A percentile compares a stretch with the other conserved stretches of the same genome.
phyloP scores from a whole-genome alignment of 805 yeast genomes.

The Teunomyces stri region DNA sequence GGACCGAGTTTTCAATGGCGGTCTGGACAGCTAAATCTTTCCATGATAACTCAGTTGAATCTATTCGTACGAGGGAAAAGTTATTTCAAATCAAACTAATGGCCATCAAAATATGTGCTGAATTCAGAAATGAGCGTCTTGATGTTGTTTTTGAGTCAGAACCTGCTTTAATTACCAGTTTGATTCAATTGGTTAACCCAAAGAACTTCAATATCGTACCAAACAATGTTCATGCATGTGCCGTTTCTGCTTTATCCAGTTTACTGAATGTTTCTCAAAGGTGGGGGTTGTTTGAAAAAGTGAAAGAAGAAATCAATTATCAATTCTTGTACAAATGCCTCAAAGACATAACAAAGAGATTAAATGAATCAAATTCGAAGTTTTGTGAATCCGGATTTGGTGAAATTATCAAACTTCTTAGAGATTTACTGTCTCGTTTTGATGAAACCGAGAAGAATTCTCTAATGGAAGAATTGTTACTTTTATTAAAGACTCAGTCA shows the following conservation, averaged over 20 bases:
- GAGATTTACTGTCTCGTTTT: neutral
- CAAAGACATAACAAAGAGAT: neutral
- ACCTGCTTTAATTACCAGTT: neutral
- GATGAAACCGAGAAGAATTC: neutral
- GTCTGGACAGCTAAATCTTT: neutral
- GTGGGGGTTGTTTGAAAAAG: neutral
- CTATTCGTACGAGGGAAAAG: too few species aligned
- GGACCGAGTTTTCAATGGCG: neutral
- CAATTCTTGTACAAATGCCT: neutral
- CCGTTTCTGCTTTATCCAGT: neutral
- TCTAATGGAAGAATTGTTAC: neutral
- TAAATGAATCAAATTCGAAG: neutral
- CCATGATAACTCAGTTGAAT: too few species aligned
- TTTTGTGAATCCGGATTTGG: neutral
- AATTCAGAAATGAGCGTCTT: neutral
- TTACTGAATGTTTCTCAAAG: neutral
- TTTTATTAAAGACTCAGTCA: neutral
- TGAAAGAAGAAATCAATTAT: neutral
- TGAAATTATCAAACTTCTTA: neutral
- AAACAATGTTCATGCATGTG: neutral
- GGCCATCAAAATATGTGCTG: neutral
- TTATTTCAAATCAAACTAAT: neutral
- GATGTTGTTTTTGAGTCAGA: neutral
- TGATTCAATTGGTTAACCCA: neutral
- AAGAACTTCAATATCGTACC: neutral